Base-by-base conservation (phyloP, 805 yeast genomes). In the Candida patagonica region DNA sequence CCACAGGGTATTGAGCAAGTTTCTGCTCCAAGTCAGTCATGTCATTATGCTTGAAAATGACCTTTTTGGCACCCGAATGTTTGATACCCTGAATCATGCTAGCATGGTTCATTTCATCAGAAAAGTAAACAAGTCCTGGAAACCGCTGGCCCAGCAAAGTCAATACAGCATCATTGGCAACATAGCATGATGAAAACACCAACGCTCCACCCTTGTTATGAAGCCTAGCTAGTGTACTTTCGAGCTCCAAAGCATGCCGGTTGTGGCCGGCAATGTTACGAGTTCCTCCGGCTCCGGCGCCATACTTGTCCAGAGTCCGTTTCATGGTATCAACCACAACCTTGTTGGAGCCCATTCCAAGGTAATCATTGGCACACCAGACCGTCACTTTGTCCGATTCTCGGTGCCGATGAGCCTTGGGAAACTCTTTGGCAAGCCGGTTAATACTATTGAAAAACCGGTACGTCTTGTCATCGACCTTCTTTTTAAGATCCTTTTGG, bases 281-380 rank as follows among this genome's bases (percentile, higher is more conserved):
- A 36, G 99, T 92, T 52, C 99, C 99, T 57, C 99, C 99, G 6
- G 99, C 95, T 53, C 99, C 99, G 4, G 95, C 82, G 54, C 99
- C 99, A 60, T 92, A 92, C 66, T 74, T 77, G 53, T 81, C 82
- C 61, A 92, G 71, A 13, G 94, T 78, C 36, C 68, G 59, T 52
- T 80, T 80, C 89, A 89, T 92, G 41, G 76, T 77, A 13, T 73
- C 65, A 44, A 86, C 65, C 32, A 89, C 89, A 47, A 71, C 66
- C 46, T 71, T 72, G 59, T 89, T 83, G 55, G 76, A 78, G 38
- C 96, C 89, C 92, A 92, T 84, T 9, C 97, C 96, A 45, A 92
- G 70, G 61, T 92, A 92, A 63, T 92, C 99, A 61, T 92, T 92
- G 30, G 98, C 88, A 58, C 99, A 92, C 99, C 99, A 92, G 43